Base-by-base conservation (phyloP, 2,329 filamentous ascomycete species). In the Alternaria atra region DNA sequence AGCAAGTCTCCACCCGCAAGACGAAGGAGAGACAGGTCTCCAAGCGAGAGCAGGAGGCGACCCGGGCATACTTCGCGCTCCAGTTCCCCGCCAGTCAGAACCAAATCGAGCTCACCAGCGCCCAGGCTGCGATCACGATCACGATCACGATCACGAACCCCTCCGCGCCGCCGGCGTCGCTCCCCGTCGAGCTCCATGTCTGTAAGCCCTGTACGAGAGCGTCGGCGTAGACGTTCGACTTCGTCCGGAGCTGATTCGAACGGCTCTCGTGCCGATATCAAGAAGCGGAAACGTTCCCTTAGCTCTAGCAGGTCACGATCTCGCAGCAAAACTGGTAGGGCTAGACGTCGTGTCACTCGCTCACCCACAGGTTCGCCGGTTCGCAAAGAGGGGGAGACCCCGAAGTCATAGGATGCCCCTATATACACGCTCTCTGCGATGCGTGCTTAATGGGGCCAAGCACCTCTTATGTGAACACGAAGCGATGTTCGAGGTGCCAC, bases 101-200 rank as follows among this genome's bases (percentile, higher is more conserved):
- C 32, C 46, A 80, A 80, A 73, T 83, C 82, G 71, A 83, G 83
- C 83, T 87, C 85, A 85, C 84, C 78, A 80, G 82, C 82, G 76
- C 79, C 82, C 80, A 86, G 74, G 67, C 55, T 78, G 71, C 58
- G 54, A 52, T 81, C 79, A 55, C 64, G 66, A 60, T 76, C 79
- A 55, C 64, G 66, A 60, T 76, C 77, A 39, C 65, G 63, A 43
- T 75, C 76, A 43, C 71, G 68, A 43, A 71, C 66, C 6, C 71
- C 74, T 23, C 71, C 72, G 23, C 79, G 74, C 54, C 77, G 77
- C 61, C 75, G 74, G 55, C 76, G 72, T 55, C 73, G 69, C 55
- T 81, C 80, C 20, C 72, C 56, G 59, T 77, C 72, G 60, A 80
- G 79, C 50, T 68, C 74, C 62, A 75, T 72, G 53, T 81, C 80